phyloP scores from a whole-genome alignment of 768 basidiomycete genomes.

The Lactifluus volemus region DNA sequence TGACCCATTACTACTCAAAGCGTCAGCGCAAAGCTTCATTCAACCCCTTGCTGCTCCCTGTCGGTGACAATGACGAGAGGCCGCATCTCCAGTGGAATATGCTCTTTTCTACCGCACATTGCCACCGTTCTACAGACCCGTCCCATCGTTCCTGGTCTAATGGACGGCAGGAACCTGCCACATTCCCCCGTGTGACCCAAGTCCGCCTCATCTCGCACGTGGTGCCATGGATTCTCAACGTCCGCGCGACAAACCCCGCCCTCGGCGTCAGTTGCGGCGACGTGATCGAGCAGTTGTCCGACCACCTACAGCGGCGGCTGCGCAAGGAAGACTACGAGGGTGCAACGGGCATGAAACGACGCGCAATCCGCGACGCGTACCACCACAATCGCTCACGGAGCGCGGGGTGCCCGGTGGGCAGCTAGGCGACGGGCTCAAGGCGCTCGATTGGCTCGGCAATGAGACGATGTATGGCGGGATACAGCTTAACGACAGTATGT shows the following conservation, averaged over 20 bases:
- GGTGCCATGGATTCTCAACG: constrained; percentile 49
- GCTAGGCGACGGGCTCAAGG: constrained; percentile 52
- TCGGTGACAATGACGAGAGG: constrained; percentile 33
- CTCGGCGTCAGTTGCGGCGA: constrained; percentile 64
- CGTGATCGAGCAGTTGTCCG: constrained; percentile 46
- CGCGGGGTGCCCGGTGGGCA: constrained; percentile 58
- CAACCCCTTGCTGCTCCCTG: constrained; percentile 54
- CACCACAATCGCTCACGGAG: constrained; percentile 56
- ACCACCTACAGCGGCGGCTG: constrained; percentile 42
- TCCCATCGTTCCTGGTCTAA: constrained; percentile 53
- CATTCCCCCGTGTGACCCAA: constrained; percentile 48
- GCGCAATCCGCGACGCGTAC: constrained; percentile 44
- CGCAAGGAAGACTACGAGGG: constrained; percentile 44
- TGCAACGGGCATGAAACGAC: constrained; percentile 30
- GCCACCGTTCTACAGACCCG: constrained; percentile 55
- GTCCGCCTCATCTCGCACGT: constrained; percentile 44
- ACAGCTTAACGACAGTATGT: constrained; percentile 36
- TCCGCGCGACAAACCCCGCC: constrained; percentile 34
- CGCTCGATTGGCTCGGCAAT: constrained; percentile 57
- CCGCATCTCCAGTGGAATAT: constrained; percentile 67
- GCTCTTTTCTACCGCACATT: constrained; percentile 52
- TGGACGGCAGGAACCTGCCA: constrained; percentile 57
- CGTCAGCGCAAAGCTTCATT: constrained; percentile 40
- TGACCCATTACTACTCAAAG: constrained; percentile 44
- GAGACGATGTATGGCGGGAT: constrained; percentile 60